Evolutionary conservation across 345 rosid species (phyloP).

Genomic region (Turritis glabra): DNA sequence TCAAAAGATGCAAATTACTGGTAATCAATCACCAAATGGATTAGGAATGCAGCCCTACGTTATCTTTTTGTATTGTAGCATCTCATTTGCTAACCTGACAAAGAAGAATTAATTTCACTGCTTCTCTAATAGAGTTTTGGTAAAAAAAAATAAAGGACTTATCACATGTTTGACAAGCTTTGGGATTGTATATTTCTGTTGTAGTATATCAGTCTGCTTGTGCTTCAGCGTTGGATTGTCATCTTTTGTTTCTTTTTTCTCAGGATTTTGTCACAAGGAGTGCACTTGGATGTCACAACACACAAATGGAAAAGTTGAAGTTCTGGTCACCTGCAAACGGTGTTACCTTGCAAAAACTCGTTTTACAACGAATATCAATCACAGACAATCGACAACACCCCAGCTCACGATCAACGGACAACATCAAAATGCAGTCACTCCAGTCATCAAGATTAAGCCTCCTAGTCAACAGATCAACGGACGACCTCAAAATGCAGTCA

Average conservation of each 20-base stretch:
- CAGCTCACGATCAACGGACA: not conserved
- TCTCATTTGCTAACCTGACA: not conserved
- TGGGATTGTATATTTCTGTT: not conserved
- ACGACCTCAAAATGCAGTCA: not conserved
- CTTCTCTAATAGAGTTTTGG: not conserved
- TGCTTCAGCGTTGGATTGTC: not conserved
- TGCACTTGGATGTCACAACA: slow-evolving; percentile 1
- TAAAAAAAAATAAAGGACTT: no score
- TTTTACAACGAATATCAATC: not conserved
- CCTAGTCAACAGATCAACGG: not conserved
- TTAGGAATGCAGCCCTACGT: not conserved
- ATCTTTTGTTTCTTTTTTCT: slow-evolving; percentile 14
- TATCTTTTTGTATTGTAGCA: not conserved
- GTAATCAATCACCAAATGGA: not conserved
- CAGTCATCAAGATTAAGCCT: not conserved
- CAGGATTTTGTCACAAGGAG: slow-evolving; percentile 7
- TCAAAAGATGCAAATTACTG: slow-evolving; percentile 4
- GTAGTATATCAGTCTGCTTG: not conserved
- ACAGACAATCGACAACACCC: not conserved
- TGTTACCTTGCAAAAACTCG: not conserved
- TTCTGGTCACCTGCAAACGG: not conserved
- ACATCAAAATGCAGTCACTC: not conserved
- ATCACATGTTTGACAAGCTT: not conserved
- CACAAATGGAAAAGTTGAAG: not conserved
- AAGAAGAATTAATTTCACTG: not conserved